These are phyloP conservation scores for Leptosphaerulina australis DNA, from an alignment of 2,329 filamentous ascomycete genomes.

Conservation along the genomic window DNA sequence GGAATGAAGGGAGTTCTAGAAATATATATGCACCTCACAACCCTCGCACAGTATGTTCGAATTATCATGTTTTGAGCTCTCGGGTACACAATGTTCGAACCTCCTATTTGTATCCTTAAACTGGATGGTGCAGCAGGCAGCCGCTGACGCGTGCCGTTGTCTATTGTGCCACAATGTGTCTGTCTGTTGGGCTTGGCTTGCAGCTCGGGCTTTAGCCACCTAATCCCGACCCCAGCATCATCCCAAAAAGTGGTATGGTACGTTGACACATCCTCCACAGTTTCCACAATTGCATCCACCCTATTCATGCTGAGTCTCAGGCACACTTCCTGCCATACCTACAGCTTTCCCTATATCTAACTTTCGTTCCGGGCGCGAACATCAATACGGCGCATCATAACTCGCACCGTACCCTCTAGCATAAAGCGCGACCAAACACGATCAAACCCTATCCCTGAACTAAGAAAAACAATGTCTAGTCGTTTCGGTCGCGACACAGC, in stretches of 20 bases:
- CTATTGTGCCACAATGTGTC: conserved; percentile 3
- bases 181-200: conserved; percentile 4
- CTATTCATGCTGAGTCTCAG: not conserved
- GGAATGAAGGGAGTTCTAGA: conserved; percentile 12
- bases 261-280: conserved; percentile 30
- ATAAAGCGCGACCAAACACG: not conserved
- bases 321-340: no score
- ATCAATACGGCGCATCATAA: not conserved
- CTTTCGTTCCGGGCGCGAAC: not conserved
- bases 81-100: not conserved
- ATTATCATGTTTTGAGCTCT: no score
- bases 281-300: conserved; percentile 15
- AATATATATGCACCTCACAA: conserved; percentile 14
- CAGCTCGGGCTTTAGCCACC: conserved; percentile 23
- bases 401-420: not conserved
- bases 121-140: conserved; percentile 1
- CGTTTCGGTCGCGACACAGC: conserved; percentile 30
- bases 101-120: not conserved
- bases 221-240: conserved; percentile 20
- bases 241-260: conserved; percentile 17
- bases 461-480: conserved; percentile 27
- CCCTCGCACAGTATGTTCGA: no score
- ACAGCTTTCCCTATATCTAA: no score
- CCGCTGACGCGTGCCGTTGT: conserved; percentile 2
- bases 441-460: conserved; percentile 3